phyloP scores from a whole-genome alignment of 2,329 filamentous ascomycete genomes.

The Gaeumannomyces tritici region DNA sequence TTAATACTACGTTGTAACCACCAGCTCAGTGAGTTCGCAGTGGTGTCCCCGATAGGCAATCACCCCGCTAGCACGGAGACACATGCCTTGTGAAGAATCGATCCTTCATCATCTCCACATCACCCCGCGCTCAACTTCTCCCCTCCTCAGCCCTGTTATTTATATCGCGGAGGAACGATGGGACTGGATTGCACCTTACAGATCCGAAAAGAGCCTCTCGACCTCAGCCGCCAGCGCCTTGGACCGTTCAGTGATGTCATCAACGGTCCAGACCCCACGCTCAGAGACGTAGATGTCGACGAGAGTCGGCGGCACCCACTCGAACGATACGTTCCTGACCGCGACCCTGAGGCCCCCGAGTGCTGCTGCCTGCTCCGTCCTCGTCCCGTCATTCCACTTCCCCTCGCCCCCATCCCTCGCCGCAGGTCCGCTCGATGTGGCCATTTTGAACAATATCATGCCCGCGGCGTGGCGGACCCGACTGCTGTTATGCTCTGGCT shows the following conservation, averaged over 20 bases:
- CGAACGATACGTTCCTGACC: slow-evolving; percentile 46
- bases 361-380: background rate
- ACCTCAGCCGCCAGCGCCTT: slow-evolving; percentile 23
- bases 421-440: slow-evolving; percentile 2
- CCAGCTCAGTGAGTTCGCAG: background rate
- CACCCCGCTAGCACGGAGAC: background rate
- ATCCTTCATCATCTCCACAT: background rate
- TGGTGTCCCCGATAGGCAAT: background rate
- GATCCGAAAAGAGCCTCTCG: slow-evolving; percentile 29
- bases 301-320: slow-evolving; percentile 44
- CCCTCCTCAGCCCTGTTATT: background rate
- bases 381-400: slow-evolving; percentile 6
- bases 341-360: slow-evolving; percentile 12
- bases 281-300: slow-evolving; percentile 48
- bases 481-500: slow-evolving; percentile 12
- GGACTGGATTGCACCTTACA: slow-evolving; percentile 17
- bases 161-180: background rate
- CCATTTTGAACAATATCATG: background rate
- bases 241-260: slow-evolving; percentile 30
- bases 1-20: background rate
- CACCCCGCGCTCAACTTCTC: background rate
- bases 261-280: slow-evolving; percentile 30
- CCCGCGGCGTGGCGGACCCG: slow-evolving; percentile 13
- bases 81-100: background rate
- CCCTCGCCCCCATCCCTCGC: slow-evolving; percentile 5